A percentile compares a stretch with the other conserved stretches of the same genome.
phyloP scores from a whole-genome alignment of 495 filamentous ascomycete genomes.

The Annulohypoxylon nitens region DNA sequence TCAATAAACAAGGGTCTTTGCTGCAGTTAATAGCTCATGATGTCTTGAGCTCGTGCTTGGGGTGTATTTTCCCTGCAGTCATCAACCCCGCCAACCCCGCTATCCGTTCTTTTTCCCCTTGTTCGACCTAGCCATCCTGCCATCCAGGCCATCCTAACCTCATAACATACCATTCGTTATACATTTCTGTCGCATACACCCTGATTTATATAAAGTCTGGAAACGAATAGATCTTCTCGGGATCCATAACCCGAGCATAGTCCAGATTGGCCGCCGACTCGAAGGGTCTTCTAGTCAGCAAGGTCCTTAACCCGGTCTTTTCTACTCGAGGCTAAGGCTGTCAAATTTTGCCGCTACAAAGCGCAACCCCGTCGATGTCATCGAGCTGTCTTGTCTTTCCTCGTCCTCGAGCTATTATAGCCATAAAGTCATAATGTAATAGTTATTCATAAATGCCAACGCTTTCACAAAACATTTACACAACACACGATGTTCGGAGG shows the following conservation, averaged over 20 bases:
- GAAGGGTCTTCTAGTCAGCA: conserved; percentile 5
- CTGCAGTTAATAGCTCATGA: conserved; percentile 40
- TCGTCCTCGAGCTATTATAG: neutral
- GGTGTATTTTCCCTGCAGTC: conserved; percentile 42
- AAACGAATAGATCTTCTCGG: conserved; percentile 30
- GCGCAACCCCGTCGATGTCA: conserved; percentile 18
- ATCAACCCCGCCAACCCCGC: conserved; percentile 46
- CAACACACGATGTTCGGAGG: conserved; percentile 5
- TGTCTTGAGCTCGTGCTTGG: conserved; percentile 36
- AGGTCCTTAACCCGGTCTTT: neutral
- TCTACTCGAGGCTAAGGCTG: neutral
- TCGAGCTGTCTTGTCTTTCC: neutral
- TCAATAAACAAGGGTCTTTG: conserved; percentile 28
- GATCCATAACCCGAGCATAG: conserved; percentile 28
- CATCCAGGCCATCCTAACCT: neutral
- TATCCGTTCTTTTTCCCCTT: conserved; percentile 25
- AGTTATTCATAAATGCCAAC: neutral
- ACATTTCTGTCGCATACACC: conserved; percentile 5
- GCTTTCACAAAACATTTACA: neutral
- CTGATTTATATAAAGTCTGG: conserved; percentile 21
- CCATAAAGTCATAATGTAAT: neutral
- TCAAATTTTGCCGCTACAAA: conserved; percentile 39
- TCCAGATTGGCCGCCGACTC: conserved; percentile 25
- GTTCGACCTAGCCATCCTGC: conserved; percentile 15
- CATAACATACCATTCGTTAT: conserved; percentile 5